Percentiles rank a stretch among this genome's conserved stretches.
Evolutionary conservation across 1,284 basidiomycete genomes (phyloP).

Genomic region (Boletus smithii): DNA sequence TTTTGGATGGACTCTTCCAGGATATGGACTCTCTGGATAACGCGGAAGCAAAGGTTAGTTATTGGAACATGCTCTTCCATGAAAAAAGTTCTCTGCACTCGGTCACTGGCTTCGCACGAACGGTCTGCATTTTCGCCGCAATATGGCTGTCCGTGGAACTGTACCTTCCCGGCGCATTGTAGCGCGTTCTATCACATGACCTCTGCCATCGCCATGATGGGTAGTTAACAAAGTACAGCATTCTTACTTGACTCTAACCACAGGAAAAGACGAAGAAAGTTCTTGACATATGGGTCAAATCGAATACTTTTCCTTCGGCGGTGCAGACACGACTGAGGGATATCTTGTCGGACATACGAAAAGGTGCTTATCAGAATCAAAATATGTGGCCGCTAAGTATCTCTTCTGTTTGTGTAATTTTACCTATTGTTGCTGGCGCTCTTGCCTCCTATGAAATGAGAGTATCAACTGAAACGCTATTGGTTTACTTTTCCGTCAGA

Average conservation of each 20-base stretch:
- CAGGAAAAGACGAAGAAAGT: conserved; percentile 95
- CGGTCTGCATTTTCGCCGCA: conserved; percentile 1
- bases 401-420: conserved; percentile 60
- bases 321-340: conserved; percentile 66
- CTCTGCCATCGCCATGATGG: conserved; percentile 8
- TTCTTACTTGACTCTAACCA: conserved; percentile 32
- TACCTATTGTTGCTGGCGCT: conserved; percentile 45
- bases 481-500: conserved; percentile 63
- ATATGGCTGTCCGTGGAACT: conserved; percentile 1
- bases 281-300: conserved; percentile 91
- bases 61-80: conserved; percentile 9
- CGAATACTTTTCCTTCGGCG: conserved; percentile 75
- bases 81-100: conserved; percentile 6
- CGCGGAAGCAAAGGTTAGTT: conserved; percentile 80
- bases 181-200: conserved; percentile 16
- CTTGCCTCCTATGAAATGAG: conserved; percentile 47
- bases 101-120: conserved; percentile 8
- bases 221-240: conserved; percentile 40
- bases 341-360: conserved; percentile 59
- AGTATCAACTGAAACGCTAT: conserved; percentile 63
- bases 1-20: conserved; percentile 79
- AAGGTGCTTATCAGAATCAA: conserved; percentile 78
- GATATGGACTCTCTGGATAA: conserved; percentile 68
- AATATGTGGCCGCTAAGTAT: conserved; percentile 75
- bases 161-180: conserved; percentile 3